phyloP scores from a whole-genome alignment of 2,329 filamentous ascomycete species.

The Trichoderma gracile region DNA sequence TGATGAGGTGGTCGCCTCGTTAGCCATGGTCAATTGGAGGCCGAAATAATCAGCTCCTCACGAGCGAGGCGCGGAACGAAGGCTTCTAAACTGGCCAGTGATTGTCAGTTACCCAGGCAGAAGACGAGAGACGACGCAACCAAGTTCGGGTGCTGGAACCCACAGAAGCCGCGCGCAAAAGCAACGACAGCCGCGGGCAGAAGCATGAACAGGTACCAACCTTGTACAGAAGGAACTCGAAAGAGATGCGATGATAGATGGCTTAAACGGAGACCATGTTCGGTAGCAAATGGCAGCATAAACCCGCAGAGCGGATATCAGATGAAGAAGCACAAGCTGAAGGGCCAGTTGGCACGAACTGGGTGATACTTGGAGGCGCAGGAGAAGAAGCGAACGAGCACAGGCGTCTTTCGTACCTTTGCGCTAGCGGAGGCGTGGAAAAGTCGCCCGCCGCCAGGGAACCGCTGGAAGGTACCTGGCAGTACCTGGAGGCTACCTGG shows the following conservation, averaged over 20 bases:
- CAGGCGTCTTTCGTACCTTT: constrained; percentile 15
- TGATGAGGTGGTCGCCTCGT: constrained; percentile 40
- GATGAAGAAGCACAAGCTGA: constrained; percentile 10
- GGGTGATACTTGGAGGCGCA: constrained; percentile 14
- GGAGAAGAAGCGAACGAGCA: constrained; percentile 23
- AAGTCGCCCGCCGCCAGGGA: not conserved
- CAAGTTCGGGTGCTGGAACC: not conserved
- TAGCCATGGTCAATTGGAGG: constrained; percentile 39
- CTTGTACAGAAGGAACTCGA: constrained; percentile 29
- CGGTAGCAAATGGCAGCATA: constrained; percentile 29
- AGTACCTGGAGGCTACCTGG: constrained; percentile 5
- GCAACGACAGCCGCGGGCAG: not conserved
- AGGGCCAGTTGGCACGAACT: constrained; percentile 24
- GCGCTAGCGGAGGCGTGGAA: constrained; percentile 21
- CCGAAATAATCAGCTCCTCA: constrained; percentile 7
- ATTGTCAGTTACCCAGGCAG: constrained; percentile 8
- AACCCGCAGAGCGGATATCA: constrained; percentile 26
- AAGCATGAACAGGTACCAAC: constrained; percentile 23
- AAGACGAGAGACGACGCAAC: constrained; percentile 9
- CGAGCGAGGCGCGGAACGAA: constrained; percentile 18
- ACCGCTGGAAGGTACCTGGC: not conserved
- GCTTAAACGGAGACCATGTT: constrained; percentile 27
- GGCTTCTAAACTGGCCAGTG: constrained; percentile 1
- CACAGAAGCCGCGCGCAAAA: not conserved
- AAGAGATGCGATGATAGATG: constrained; percentile 13